Percentiles rank a stretch among this genome's conserved stretches.
phyloP scores from a whole-genome alignment of 768 basidiomycete species.

The Serendipita sp. region DNA sequence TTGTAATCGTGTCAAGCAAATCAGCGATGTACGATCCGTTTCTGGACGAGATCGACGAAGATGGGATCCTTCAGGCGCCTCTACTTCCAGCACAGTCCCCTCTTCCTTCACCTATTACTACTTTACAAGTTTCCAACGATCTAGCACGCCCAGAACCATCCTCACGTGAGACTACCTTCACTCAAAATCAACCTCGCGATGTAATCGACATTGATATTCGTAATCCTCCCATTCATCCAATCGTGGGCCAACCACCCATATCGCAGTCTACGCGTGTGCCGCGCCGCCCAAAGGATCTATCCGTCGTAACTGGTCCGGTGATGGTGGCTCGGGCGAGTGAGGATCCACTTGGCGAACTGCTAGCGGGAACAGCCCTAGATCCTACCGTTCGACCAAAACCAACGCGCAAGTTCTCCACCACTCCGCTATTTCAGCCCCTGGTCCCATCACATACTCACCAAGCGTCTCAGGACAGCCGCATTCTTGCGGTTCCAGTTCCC shows the following conservation, averaged over 20 bases:
- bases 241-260: not conserved
- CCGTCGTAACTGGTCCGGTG: not conserved
- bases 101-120: not conserved
- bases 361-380: not conserved
- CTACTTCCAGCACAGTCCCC: not conserved
- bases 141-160: not conserved
- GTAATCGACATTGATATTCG: too few relatives aligned
- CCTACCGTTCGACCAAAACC: not conserved
- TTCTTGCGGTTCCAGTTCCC: too few relatives aligned
- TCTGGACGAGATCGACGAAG: not conserved
- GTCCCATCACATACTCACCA: not conserved
- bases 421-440: not conserved
- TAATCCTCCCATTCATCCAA: not conserved
- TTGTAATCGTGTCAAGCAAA: too few relatives aligned
- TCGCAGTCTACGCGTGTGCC: not conserved
- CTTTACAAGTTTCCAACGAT: not conserved
- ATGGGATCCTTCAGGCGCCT: not conserved
- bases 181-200: not conserved
- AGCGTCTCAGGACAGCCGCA: not conserved
- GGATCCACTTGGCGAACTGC: not conserved
- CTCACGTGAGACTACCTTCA: not conserved
- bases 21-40: conserved; percentile 6
- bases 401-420: not conserved
- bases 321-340: not conserved
- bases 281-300: not conserved